Percentiles rank a stretch among this genome's conserved stretches.
These are phyloP conservation scores for Punica granatum DNA, from an alignment of 345 rosid species.

Conservation along the genomic window DNA sequence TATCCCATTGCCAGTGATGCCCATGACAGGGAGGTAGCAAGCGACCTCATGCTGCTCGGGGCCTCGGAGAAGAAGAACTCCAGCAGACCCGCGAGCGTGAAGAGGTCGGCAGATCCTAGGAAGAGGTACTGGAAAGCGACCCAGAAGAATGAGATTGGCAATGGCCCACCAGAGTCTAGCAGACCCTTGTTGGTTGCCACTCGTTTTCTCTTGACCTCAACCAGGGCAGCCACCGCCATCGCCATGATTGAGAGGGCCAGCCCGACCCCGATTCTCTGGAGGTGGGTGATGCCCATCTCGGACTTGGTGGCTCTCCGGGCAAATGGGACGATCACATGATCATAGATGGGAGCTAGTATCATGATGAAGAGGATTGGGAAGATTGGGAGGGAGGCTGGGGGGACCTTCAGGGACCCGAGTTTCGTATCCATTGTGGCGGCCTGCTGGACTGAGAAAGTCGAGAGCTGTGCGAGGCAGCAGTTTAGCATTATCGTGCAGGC, in stretches of 20 bases:
- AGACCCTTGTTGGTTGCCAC: constrained; percentile 7
- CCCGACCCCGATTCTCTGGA: constrained; percentile 28
- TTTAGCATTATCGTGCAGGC: constrained; percentile 23
- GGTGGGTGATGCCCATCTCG: constrained; percentile 22
- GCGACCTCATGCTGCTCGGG: constrained; percentile 25
- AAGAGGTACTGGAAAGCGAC: constrained; percentile 24
- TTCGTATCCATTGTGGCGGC: constrained; percentile 26
- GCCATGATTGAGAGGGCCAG: constrained; percentile 17
- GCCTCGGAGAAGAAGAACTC: constrained; percentile 31
- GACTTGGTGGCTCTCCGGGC: constrained; percentile 14
- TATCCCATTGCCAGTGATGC: constrained; percentile 23
- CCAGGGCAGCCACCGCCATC: constrained; percentile 24
- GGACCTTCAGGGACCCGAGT: constrained; percentile 22
- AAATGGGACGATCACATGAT: constrained; percentile 21
- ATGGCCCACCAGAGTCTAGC: background rate
- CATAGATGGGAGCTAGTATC: constrained; percentile 16
- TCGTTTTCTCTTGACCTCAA: constrained; percentile 18
- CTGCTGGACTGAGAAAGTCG: constrained; percentile 25
- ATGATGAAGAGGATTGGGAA: constrained; percentile 22
- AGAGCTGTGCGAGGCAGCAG: constrained; percentile 21
- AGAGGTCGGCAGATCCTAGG: constrained; percentile 23
- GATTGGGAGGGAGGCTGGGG: constrained; percentile 24
- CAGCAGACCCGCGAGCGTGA: constrained; percentile 22
- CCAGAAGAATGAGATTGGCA: constrained; percentile 26
- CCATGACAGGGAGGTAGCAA: constrained; percentile 23